phyloP scores from a whole-genome alignment of 768 basidiomycete species.

The Coprinellus micaceus region DNA sequence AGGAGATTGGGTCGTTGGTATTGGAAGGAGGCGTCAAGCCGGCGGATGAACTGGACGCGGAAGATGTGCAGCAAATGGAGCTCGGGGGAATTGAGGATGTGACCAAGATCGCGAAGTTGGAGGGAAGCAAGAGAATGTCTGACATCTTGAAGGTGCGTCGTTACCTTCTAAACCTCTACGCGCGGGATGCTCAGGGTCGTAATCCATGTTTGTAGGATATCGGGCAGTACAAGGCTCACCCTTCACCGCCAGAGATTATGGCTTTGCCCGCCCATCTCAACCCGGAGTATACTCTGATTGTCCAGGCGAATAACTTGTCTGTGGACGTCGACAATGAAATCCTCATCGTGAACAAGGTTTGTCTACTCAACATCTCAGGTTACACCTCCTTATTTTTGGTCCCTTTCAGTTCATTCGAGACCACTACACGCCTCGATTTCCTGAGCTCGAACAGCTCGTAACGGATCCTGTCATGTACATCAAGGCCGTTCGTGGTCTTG shows the following conservation, averaged over 20 bases:
- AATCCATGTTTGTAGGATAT: slow-evolving; percentile 60
- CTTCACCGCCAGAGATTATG: slow-evolving; percentile 76
- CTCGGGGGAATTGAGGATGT: slow-evolving; percentile 83
- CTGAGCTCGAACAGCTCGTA: slow-evolving; percentile 94
- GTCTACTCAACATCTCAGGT: slow-evolving; percentile 11
- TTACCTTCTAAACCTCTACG: neutral
- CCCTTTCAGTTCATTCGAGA: slow-evolving; percentile 86
- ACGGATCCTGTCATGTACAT: slow-evolving; percentile 91
- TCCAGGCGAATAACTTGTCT: slow-evolving; percentile 95
- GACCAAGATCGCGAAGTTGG: slow-evolving; percentile 80
- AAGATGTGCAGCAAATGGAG: slow-evolving; percentile 95
- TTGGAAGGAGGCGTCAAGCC: slow-evolving; percentile 86
- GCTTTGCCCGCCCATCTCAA: slow-evolving; percentile 80
- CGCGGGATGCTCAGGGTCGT: slow-evolving; percentile 1
- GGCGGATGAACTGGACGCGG: slow-evolving; percentile 92
- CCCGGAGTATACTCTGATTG: slow-evolving; percentile 94
- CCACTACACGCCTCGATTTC: slow-evolving; percentile 92
- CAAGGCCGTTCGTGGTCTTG: slow-evolving; percentile 82
- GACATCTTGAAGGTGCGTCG: slow-evolving; percentile 73
- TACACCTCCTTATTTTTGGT: slow-evolving; percentile 9
- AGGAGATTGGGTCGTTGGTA: slow-evolving; percentile 56
- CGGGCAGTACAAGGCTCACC: slow-evolving; percentile 76
- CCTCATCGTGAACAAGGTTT: slow-evolving; percentile 90
- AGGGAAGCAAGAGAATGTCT: slow-evolving; percentile 81
- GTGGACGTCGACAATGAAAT: slow-evolving; percentile 99